Evolutionary conservation across 768 basidiomycete species (phyloP), one percentile per base, ranked within the genome.

Genomic region (Flagelloscypha sp.): DNA sequence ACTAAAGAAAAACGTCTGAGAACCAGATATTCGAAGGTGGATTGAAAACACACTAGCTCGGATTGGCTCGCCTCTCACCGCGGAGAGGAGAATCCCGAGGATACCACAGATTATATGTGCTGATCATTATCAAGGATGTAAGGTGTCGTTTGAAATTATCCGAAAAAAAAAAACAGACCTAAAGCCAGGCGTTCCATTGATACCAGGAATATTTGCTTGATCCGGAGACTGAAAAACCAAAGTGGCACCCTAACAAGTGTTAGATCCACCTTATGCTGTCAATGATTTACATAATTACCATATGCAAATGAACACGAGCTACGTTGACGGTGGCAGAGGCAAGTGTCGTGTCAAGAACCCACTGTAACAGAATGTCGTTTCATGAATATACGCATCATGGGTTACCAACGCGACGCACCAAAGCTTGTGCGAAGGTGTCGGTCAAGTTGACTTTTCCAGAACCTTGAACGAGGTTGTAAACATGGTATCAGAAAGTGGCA

Each of bases 1-100:
- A 42, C 49, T 57, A 4, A 53, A 54, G 0, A 55, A 55, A 12
- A 50, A 47, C 42, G 20, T 44, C 34, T 2, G 57, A 55, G 45
- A 55, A 57, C 50, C 56, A 57, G 12, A 55, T 46, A 35, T 58
- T n/a, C n/a, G n/a, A n/a, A n/a, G n/a, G n/a, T n/a, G n/a, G n/a
- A n/a, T n/a, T n/a, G n/a, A n/a, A n/a, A n/a, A n/a, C 55, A 37
- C 56, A 58, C 55, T 56, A 43, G 32, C 30, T 44, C 27, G 33
- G 34, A 21, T 29, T 30, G 19, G 35, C 27, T 3, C 37, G 29
- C 10, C 40, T 19, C 9, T 31, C 16, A 19, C 40, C 40, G 6
- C 40, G 35, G 16, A 41, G 15, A 5, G 40, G 40, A 18, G 40
- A 36, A 29, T 41, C 40, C 6, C 31, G 30, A 6, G 40, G 40